Percentiles rank a stretch among this genome's conserved stretches.
phyloP scores from a whole-genome alignment of 1,139 yeast species.

The Magnusiomyces clavatus region DNA sequence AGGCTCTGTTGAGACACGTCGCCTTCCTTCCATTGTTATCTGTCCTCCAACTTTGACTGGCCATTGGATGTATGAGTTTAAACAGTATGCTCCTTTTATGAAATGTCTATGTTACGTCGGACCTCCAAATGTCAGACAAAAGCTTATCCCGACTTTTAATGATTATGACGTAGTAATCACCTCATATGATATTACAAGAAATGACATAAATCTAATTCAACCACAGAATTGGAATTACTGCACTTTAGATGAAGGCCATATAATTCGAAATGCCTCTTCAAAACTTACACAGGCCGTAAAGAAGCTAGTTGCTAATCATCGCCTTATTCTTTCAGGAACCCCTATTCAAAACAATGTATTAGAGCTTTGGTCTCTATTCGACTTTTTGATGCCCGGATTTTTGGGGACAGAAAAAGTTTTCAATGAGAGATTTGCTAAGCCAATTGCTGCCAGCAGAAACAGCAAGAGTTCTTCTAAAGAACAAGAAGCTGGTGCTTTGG shows the following conservation, averaged over 20 bases:
- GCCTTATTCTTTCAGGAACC: slow-evolving; percentile 89
- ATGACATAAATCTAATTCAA: slow-evolving; percentile 64
- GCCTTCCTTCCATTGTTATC: slow-evolving; percentile 74
- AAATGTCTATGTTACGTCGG: slow-evolving; percentile 86
- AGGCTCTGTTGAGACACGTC: slow-evolving; percentile 57
- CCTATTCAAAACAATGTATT: slow-evolving; percentile 96
- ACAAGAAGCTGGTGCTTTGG: slow-evolving; percentile 95
- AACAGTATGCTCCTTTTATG: slow-evolving; percentile 84
- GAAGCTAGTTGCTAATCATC: slow-evolving; percentile 71
- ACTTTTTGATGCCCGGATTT: slow-evolving; percentile 97
- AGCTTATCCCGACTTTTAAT: slow-evolving; percentile 47
- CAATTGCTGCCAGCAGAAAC: slow-evolving; percentile 90
- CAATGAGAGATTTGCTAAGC: slow-evolving; percentile 93
- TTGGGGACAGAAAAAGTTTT: slow-evolving; percentile 91
- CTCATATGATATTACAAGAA: slow-evolving; percentile 92
- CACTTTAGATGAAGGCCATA: slow-evolving; percentile 96
- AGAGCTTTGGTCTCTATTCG: slow-evolving; percentile 95
- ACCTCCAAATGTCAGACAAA: slow-evolving; percentile 66
- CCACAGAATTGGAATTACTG: slow-evolving; percentile 79
- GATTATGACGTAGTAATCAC: slow-evolving; percentile 80
- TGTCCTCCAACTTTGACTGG: slow-evolving; percentile 98
- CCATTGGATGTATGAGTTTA: slow-evolving; percentile 96
- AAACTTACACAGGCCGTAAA: slow-evolving; percentile 87
- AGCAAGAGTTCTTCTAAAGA: slow-evolving; percentile 88
- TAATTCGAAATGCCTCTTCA: slow-evolving; percentile 84